Evolutionary conservation across 345 rosid genomes (phyloP), one percentile per base, ranked within the genome.

Genomic region (Hypericum perforatum): DNA sequence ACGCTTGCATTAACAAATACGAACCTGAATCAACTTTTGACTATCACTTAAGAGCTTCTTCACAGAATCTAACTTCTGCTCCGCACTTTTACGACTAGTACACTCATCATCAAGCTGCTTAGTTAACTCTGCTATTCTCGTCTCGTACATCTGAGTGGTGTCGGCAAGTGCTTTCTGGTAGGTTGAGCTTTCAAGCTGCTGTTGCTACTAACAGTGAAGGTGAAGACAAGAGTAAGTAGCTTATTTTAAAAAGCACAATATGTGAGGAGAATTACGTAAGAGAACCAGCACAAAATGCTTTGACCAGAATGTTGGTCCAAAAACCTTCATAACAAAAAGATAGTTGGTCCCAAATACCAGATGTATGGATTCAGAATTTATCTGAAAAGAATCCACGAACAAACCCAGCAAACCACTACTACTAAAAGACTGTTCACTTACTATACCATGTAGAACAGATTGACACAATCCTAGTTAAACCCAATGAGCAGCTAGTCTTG

Each of bases 121-220:
- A 58, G 70, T 69, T 66, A 86, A 54, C 60, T 82, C 87, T 2
- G 71, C 75, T 66, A 90, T 68, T 71, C 80, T 86, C 62, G 63
- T 82, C 76, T 90, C 96, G 56, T 86, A 84, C 78, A 75, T 77
- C 67, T 79, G 80, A 66, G 82, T 86, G 56, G 77, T 74, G 60
- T 86, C 91, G 52, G 82, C 85, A 60, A 82, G 73, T 51, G 75
- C 75, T 52, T 82, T 81, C 66, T 84, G 79, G 69, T 79, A 76
- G 38, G 79, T 52, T 36, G 55, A 52, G 13, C 55, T 52, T 52
- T 52, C 55, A 9, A 37, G 8, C 55, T 52, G 41, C 11, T 52
- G 41, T 52, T 52, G 78, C 78, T 80, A 68, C 77, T 76, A 74
- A 65, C 75, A 79, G 43, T 54, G 65, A 72, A 63, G 32, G 32